Conservation (phyloP, 345 rosid genomes). For the Litchi chinensis region DNA sequence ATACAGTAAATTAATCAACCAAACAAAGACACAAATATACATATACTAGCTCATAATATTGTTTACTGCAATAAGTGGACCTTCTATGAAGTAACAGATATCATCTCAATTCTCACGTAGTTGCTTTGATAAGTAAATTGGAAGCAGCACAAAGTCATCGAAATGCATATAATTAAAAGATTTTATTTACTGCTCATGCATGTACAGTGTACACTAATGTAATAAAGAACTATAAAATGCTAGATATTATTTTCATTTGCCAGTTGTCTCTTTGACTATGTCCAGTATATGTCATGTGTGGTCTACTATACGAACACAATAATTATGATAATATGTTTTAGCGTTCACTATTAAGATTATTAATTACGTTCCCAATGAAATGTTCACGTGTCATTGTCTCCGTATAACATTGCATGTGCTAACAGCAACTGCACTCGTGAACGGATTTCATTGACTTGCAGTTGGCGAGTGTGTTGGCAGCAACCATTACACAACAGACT, state of each 20-base stretch:
- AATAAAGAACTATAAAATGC: background rate
- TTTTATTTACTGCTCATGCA: too few species aligned
- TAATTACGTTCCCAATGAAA: too few species aligned
- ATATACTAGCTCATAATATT: too few species aligned
- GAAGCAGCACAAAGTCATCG: constrained; percentile 16
- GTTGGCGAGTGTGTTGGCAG: background rate
- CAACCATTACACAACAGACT: background rate
- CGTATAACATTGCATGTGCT: background rate
- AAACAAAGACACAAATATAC: too few species aligned
- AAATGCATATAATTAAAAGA: too few species aligned
- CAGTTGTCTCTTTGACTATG: too few species aligned
- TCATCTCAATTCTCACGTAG: background rate
- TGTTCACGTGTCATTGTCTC: background rate
- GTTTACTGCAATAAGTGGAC: constrained; percentile 3
- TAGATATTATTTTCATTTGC: too few species aligned
- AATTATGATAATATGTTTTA: background rate
- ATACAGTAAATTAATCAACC: too few species aligned
- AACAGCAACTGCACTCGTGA: too few species aligned
- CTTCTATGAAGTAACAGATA: background rate
- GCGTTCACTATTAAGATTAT: background rate
- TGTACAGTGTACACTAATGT: too few species aligned
- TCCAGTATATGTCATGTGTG: background rate
- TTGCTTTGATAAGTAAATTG: background rate
- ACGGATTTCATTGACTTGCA: background rate
- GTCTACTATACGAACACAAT: background rate